Evolutionary conservation across 2,329 filamentous ascomycete genomes (phyloP), one percentile per base, ranked within the genome.

Genomic region (Pseudocercospora crystallina): DNA sequence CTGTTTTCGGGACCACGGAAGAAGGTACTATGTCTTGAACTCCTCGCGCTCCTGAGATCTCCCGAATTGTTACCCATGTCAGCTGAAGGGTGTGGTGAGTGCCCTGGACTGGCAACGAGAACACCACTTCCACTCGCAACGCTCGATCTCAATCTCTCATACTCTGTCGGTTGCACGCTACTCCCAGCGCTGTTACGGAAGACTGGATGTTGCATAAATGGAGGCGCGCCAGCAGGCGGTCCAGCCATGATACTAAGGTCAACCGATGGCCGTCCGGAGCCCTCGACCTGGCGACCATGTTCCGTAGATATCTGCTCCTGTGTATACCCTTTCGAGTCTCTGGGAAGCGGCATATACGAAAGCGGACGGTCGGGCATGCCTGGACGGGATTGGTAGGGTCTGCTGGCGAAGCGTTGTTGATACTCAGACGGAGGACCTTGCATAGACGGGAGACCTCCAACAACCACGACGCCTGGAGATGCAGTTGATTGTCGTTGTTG

Each of bases 311-410:
- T 57, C 15, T 46, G 33, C 37, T 62, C 59, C 13, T 50, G 51
- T 10, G 55, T 35, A 17, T 39, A 58, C 8, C 53, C 39, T 5
- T 57, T 64, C 20, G 43, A 35, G 43, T 65, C 61, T 26, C 57
- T 44, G 31, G 55, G 50, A 17, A 62, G 50, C n/a, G 57, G 57
- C 49, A 61, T 49, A 40, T 64, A 68, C 3, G 65, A 65, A 49
- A 66, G 53, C 2, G 62, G 57, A 8, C 66, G 63, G 15, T 62
- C 60, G 2, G 46, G 13, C 29, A 40, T 47, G 5, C 17, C 46
- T 2, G 49, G 40, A 29, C 53, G 49, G 13, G 52, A 47, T 20
- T 43, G 37, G 44, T 61, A 59, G 8, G 51, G 35, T 10, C 59
- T 56, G 17, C 51, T 52, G 36, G 58, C 60, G 42, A 61, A 63